phyloP scores from a whole-genome alignment of 352 stramenopile genomes.

The Pythium biforme region DNA sequence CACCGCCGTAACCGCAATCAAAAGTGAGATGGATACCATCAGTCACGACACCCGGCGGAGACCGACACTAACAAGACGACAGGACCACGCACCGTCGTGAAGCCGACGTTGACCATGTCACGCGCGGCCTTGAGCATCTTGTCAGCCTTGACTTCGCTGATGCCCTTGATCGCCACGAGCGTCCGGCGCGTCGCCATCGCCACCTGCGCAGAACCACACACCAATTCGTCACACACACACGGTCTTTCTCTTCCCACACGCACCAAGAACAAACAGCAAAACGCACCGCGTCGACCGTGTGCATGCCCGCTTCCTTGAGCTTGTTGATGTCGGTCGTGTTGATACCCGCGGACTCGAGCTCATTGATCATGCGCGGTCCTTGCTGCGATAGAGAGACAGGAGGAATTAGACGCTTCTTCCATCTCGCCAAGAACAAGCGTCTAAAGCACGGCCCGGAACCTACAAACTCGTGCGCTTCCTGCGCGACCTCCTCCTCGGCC shows the following conservation, averaged over 20 bases:
- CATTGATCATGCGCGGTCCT: constrained; percentile 82
- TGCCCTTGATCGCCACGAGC: constrained; percentile 98
- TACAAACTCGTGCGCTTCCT: constrained; percentile 45
- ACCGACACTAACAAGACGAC: not conserved
- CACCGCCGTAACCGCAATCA: no score
- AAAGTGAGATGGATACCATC: no score
- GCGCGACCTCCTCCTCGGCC: constrained; percentile 34
- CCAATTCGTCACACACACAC: not conserved
- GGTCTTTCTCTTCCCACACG: no score
- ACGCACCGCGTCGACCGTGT: constrained; percentile 96
- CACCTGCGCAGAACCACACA: constrained; percentile 39
- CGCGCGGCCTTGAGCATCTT: constrained; percentile 98
- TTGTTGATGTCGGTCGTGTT: constrained; percentile 98
- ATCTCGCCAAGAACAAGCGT: no score
- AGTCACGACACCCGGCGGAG: no score
- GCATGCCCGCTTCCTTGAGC: constrained; percentile 95
- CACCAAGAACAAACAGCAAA: not conserved
- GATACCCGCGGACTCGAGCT: constrained; percentile 96
- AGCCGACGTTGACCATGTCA: constrained; percentile 97
- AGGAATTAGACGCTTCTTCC: no score
- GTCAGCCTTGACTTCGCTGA: constrained; percentile 98
- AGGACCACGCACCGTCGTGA: constrained; percentile 92
- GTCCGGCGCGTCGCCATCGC: constrained; percentile 97
- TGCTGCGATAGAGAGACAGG: constrained; percentile 35
- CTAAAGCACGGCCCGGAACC: not conserved